Percentiles rank a stretch among this genome's conserved stretches.
Conservation (phyloP, 176 grass and related monocot species). For the Aegilops bicornis region DNA sequence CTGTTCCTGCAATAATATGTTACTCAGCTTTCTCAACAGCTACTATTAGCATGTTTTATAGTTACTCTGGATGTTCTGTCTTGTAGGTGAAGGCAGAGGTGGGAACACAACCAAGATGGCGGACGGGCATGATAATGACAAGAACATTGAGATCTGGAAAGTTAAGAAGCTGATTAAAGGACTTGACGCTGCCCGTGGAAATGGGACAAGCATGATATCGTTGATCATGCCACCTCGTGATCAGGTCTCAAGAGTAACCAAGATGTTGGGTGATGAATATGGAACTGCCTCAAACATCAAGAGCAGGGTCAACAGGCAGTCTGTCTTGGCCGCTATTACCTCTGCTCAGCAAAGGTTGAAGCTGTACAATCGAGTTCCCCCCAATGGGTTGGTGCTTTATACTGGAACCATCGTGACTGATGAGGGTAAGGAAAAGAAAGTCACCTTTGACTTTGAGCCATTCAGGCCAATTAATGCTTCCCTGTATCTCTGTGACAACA, state of each 20-base stretch:
- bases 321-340: conserved; percentile 6
- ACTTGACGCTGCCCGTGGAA: conserved; percentile 38
- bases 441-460: conserved; percentile 39
- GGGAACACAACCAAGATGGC: conserved; percentile 34
- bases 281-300: conserved; percentile 48
- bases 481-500: conserved; percentile 49
- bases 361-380: conserved; percentile 8
- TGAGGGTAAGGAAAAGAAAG: conserved; percentile 14
- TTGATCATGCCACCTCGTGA: conserved; percentile 45
- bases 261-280: conserved; percentile 54
- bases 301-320: conserved; percentile 25
- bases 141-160: conserved; percentile 51
- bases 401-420: conserved; percentile 13
- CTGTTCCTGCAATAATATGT: background rate
- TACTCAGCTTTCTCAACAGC: background rate
- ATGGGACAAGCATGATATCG: conserved; percentile 54
- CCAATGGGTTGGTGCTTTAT: conserved; percentile 8
- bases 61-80: background rate
- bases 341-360: conserved; percentile 21
- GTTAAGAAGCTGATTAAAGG: conserved; percentile 43
- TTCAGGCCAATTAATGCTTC: conserved; percentile 47
- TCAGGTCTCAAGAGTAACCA: conserved; percentile 39
- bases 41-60: background rate
- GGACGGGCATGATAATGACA: conserved; percentile 29
- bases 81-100: conserved; percentile 14